Percentiles rank a stretch among this genome's conserved stretches.
These are phyloP conservation scores for Cichorium intybus DNA, from an alignment of 140 eudicot genomes.

Conservation along the genomic window DNA sequence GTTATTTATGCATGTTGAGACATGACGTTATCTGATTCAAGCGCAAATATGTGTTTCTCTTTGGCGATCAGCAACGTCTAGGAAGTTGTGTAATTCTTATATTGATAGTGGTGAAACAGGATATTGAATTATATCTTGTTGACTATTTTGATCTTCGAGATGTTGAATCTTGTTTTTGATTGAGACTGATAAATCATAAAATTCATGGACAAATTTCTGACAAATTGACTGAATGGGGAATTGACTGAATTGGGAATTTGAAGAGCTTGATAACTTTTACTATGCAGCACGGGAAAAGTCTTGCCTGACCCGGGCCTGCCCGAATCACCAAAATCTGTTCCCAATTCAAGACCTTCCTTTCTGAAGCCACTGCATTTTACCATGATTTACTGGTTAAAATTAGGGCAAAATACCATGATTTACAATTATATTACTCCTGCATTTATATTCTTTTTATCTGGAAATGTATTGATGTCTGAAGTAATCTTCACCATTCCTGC, in stretches of 20 bases:
- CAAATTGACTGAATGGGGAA: background rate
- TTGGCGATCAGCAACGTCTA: conserved; percentile 4
- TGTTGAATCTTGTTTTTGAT: too few species aligned
- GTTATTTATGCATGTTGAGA: too few species aligned
- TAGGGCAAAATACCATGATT: conserved; percentile 78
- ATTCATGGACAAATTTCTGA: background rate
- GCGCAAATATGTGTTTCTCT: too few species aligned
- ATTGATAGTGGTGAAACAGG: background rate
- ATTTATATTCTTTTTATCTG: too few species aligned
- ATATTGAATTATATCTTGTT: too few species aligned
- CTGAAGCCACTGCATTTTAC: conserved; percentile 95
- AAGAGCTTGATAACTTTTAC: background rate
- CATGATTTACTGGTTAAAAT: conserved; percentile 87
- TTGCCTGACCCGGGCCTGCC: conserved; percentile 57
- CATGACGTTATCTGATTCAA: too few species aligned
- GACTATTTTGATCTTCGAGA: too few species aligned
- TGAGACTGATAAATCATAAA: too few species aligned
- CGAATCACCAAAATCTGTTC: conserved; percentile 70
- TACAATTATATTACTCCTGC: too few species aligned
- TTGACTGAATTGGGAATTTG: too few species aligned
- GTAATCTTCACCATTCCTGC: too few species aligned
- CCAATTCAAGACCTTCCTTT: conserved; percentile 80
- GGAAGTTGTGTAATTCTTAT: background rate
- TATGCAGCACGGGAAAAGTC: conserved; percentile 41
- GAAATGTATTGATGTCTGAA: too few species aligned